Evolutionary conservation across 768 basidiomycete species (phyloP).

Genomic region (Tricholoma furcatifolium): DNA sequence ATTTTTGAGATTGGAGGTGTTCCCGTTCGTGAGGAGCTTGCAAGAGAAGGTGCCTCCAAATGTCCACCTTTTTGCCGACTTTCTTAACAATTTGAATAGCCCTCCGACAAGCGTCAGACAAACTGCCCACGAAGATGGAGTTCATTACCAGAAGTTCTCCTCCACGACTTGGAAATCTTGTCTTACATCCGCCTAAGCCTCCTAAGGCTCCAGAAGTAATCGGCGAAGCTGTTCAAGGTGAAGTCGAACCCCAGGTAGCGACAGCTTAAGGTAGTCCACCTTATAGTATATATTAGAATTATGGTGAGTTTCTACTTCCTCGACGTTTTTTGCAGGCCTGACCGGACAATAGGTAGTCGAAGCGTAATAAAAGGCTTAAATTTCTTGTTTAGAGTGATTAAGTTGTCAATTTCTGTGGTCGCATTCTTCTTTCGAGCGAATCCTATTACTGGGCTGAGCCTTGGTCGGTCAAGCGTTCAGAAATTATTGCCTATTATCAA

Average conservation of each 20-base stretch:
- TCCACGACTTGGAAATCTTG: slow-evolving; percentile 70
- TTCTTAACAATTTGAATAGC: slow-evolving; percentile 42
- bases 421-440: too few species aligned
- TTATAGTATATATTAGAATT: too few species aligned
- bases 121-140: slow-evolving; percentile 86
- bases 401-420: too few species aligned
- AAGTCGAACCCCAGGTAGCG: slow-evolving; percentile 2
- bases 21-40: slow-evolving; percentile 88
- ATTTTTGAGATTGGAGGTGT: slow-evolving; percentile 92
- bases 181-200: slow-evolving; percentile 47
- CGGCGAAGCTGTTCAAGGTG: slow-evolving; percentile 5
- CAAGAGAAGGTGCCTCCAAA: slow-evolving; percentile 71
- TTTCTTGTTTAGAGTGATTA: too few species aligned
- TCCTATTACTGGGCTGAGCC: too few species aligned
- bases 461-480: too few species aligned
- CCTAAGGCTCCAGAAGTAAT: slow-evolving; percentile 14
- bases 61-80: not conserved
- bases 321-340: too few species aligned
- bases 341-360: too few species aligned
- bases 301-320: too few species aligned
- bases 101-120: slow-evolving; percentile 82
- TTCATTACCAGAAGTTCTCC: slow-evolving; percentile 71
- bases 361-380: too few species aligned
- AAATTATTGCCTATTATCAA: too few species aligned
- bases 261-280: not conserved